Evolutionary conservation across 371 early-diverging fungal genomes (phyloP).

Genomic region (Mortierella sp.): DNA sequence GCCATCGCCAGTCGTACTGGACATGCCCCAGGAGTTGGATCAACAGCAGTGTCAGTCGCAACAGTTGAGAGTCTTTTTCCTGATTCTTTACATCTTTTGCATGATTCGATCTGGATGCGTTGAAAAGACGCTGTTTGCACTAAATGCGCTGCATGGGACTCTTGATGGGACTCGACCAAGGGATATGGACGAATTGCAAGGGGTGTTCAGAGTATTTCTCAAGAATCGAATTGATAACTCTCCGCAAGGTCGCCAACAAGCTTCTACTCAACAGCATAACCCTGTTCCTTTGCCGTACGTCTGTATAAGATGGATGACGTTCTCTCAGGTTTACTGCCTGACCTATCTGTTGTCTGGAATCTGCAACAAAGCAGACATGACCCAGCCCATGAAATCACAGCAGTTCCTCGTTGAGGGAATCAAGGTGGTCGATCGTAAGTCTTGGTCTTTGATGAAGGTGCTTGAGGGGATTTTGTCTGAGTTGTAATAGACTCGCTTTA

Average conservation of each 20-base stretch:
- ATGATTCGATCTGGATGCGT: conserved; percentile 43
- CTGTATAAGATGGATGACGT: conserved; percentile 53
- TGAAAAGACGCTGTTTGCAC: conserved; percentile 30
- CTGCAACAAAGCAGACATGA: conserved; percentile 54
- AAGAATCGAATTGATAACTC: not conserved
- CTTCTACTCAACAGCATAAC: not conserved
- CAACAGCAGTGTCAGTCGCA: conserved; percentile 31
- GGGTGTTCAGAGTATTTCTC: conserved; percentile 37
- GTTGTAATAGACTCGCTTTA: not conserved
- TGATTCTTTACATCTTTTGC: conserved; percentile 46
- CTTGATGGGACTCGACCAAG: conserved; percentile 45
- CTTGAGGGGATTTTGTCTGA: no score
- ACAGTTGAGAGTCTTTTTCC: conserved; percentile 48
- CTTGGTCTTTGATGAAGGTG: no score
- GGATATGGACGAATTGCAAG: conserved; percentile 44
- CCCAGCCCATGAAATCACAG: conserved; percentile 42
- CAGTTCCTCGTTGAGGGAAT: conserved; percentile 52
- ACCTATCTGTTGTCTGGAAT: conserved; percentile 53
- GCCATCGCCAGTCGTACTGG: not conserved
- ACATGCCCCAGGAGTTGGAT: not conserved
- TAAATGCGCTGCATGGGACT: conserved; percentile 30
- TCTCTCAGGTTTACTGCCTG: conserved; percentile 54
- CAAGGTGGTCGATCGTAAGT: conserved; percentile 56
- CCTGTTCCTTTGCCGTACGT: conserved; percentile 9
- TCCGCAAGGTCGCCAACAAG: not conserved